Base-by-base conservation (phyloP, 768 basidiomycete genomes). In the Termitomyces sp. region DNA sequence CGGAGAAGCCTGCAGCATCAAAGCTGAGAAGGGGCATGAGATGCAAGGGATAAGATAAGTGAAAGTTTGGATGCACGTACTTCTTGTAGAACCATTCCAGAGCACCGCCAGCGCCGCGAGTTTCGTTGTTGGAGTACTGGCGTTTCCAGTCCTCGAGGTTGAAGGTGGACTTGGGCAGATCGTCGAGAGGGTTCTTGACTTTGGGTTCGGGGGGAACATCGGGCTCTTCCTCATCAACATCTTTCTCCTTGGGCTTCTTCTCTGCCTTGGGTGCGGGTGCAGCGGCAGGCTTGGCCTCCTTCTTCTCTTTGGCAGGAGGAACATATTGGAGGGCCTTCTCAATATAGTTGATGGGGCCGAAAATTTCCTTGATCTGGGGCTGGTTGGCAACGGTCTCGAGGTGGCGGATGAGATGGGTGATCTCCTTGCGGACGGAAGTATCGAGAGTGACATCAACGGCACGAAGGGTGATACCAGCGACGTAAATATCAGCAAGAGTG, bases 101-200 rank as follows among this genome's bases (percentile, higher is more conserved):
- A 52, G 93, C 72, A 61, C 91, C 94, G 45, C 73, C 85, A 18
- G 88, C 63, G 38, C 90, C 92, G 55, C 90, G 86, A 40, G 95
- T 98, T n/a, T 98, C 94, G 72, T 88, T 87, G 88, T 98, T 98
- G 67, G 94, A 97, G 80, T 98, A 99, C 45, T 90, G 88, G 46
- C 92, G 87, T 73, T 98, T 98, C 94, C 93, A 97, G 75, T 98
- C 94, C 72, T 96, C 90, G 56, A 94, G 84, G 78, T 93, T 93
- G 74, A 92, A 85, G 5, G 82, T 75, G 11, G 90, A 89, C 74
- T 92, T 95, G 64, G 94, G 93, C 41, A 98, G 84, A 60, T 83
- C 80, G 62, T 97, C 96, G 53, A 96, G 86, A 28, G 96, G 96
- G 82, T 97, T 96, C 84, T 95, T 94, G 57, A 74, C 82, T 72